Evolutionary conservation across 164 flowering plant genomes (phyloP), one percentile per base, ranked within the genome.

Genomic region (Magnolia kwangsiensis): DNA sequence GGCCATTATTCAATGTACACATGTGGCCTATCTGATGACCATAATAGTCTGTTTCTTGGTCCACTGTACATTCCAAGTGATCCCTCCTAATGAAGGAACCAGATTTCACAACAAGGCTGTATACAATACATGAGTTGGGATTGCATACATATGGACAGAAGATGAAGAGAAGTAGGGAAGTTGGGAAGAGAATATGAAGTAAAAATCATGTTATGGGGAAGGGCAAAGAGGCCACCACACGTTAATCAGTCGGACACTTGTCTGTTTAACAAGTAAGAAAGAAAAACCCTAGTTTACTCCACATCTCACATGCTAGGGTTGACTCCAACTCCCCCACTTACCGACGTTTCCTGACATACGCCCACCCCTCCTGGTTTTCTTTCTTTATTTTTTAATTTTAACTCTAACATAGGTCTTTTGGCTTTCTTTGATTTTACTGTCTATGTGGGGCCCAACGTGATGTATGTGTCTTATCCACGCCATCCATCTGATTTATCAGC

Each of bases 231-330:
- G 37, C 65, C n/a, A 63, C 21, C 75, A 21, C 8, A 51, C 18
- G 29, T 21, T 73, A 1, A 63, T 61, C 61, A 20, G 68, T 72
- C 45, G 78, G 23, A 20, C 27, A 11, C 24, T 65, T 11, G 68
- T 65, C 24, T 65, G 68, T 65, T 65, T 65, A n/a, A 65, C 68
- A 65, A 75, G 75, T 67, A 61, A 81, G 77, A 70, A 31, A 27
- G 45, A 73, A 74, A 78, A 79, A 70, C 72, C 76, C 80, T 78
- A 50, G 21, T 81, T 81, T 72, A 83, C 85, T 84, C 80, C 51
- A 81, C 79, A 72, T 72, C 55, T 82, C 90, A 88, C 90, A 86
- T 87, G 91, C 80, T 75, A 75, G 76, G 79, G 89, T 88, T 87
- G 88, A 85, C 91, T 80, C 69, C 45, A 37, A 63, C 63, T 27